Evolutionary conservation across 345 rosid species (phyloP).

Genomic region (Eutrema yunnanense): DNA sequence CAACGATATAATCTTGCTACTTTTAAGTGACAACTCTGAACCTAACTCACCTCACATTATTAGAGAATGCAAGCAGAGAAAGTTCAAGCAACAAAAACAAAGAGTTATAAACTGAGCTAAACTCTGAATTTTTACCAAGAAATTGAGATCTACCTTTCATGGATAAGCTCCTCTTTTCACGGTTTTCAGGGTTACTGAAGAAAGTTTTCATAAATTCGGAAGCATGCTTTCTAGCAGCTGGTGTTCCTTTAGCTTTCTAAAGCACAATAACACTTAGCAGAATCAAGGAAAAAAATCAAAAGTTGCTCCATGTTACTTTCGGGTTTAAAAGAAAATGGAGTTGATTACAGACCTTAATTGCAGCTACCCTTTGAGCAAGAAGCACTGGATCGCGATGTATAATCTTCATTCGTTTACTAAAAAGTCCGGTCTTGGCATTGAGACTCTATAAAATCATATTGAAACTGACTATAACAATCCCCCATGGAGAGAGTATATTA

Average conservation of each 20-base stretch:
- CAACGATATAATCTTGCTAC: not conserved
- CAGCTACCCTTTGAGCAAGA: conserved; percentile 86
- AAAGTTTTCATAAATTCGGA: conserved; percentile 72
- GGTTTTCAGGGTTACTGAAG: conserved; percentile 80
- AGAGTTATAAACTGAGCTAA: not conserved
- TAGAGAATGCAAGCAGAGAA: not conserved
- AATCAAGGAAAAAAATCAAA: not conserved
- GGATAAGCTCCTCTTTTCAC: conserved; percentile 69
- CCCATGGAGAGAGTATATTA: not conserved
- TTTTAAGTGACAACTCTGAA: not conserved
- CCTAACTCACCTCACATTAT: not conserved
- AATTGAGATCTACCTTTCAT: conserved; percentile 63
- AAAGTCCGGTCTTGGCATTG: conserved; percentile 89
- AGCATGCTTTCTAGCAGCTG: conserved; percentile 74
- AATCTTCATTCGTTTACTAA: conserved; percentile 87
- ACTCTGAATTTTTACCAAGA: not conserved
- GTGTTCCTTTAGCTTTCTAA: conserved; percentile 85
- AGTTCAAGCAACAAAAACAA: not conserved
- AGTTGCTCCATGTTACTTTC: not conserved
- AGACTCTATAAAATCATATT: conserved; percentile 65
- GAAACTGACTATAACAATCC: not conserved
- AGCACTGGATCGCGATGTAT: conserved; percentile 79
- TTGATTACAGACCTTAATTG: conserved; percentile 61
- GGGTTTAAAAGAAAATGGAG: not conserved
- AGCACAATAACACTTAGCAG: conserved; percentile 9